Evolutionary conservation across 129 eudicot genomes (phyloP).

Genomic region (Helianthus tuberosus): DNA sequence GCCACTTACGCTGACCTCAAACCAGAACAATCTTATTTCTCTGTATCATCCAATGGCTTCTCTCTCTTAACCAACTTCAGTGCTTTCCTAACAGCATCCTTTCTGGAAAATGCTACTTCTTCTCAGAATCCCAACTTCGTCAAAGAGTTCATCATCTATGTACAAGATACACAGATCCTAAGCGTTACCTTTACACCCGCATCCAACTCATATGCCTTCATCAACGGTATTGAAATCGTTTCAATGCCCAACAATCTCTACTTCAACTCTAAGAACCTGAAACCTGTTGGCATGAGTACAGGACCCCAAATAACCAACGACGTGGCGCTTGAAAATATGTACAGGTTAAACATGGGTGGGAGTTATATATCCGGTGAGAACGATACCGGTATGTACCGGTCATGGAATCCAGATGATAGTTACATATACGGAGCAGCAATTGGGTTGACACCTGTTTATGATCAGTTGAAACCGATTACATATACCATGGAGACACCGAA

Average conservation of each 20-base stretch:
- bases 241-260: conserved; percentile 39
- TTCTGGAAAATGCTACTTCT: no score
- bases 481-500: conserved; percentile 22
- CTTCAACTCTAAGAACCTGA: neutral
- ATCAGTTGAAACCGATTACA: neutral
- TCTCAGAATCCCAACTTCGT: neutral
- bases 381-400: conserved; percentile 43
- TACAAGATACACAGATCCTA: conserved; percentile 21
- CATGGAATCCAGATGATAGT: conserved; percentile 22
- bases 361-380: neutral
- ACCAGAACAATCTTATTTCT: conserved; percentile 24
- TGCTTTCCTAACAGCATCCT: conserved; percentile 31
- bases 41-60: conserved; percentile 32
- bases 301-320: neutral
- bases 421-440: neutral
- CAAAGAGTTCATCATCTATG: conserved; percentile 39
- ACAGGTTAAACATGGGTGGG: conserved; percentile 46
- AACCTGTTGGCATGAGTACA: neutral
- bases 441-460: neutral
- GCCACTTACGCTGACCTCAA: conserved; percentile 23
- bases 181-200: conserved; percentile 41
- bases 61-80: conserved; percentile 52
- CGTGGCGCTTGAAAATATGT: conserved; percentile 33
- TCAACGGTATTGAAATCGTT: conserved; percentile 58
- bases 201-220: conserved; percentile 43